Base-by-base conservation (phyloP, 441 rosid genomes). In the Daphne laureola region DNA sequence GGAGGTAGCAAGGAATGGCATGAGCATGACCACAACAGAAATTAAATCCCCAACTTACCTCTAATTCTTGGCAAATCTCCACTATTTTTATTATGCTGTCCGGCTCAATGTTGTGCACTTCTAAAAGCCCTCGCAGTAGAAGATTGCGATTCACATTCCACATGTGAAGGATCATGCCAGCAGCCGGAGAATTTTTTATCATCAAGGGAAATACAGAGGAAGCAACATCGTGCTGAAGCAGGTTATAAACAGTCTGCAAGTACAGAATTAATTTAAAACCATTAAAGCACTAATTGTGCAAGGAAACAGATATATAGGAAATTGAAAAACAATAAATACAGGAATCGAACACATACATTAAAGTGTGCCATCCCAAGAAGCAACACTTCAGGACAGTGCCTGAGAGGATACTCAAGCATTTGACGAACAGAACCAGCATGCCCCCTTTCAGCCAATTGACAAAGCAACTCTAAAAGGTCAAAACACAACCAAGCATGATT, bases 401-500 rank as follows among this genome's bases (percentile, higher is more conserved):
- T 73, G 36, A 93, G 90, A 59, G 99, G 99, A 72, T 82, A 80
- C 60, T 83, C 80, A 26, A 93, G 89, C 77, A 93, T 70, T 44
- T 73, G 63, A 49, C 75, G 82, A 63, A 90, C 82, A 63, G 68
- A 59, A 63, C 66, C 74, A 64, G 89, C 63, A 50, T 87, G 86
- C 54, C 99, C 99, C 67, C 78, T 79, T 78, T 93, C 97, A 56
- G 95, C 87, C 53, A 93, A 78, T 77, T 87, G 89, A 68, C 97
- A 87, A 51, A 93, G 78, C 65, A 87, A 85, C 56, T 83, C 86
- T 63, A 90, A 61, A 65, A 93, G 95, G 62, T 93, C 99, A 35
- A 93, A 84, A 67, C 96, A 87, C 66, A 84, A 63, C 99, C 99
- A 93, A 25, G 93, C 93, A 67, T 78, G 82, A 77, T 90, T 85